A percentile compares a stretch with the other conserved stretches of the same genome.
Evolutionary conservation across 1,284 basidiomycete species (phyloP).

Genomic region (Ustilago shanxiensis): DNA sequence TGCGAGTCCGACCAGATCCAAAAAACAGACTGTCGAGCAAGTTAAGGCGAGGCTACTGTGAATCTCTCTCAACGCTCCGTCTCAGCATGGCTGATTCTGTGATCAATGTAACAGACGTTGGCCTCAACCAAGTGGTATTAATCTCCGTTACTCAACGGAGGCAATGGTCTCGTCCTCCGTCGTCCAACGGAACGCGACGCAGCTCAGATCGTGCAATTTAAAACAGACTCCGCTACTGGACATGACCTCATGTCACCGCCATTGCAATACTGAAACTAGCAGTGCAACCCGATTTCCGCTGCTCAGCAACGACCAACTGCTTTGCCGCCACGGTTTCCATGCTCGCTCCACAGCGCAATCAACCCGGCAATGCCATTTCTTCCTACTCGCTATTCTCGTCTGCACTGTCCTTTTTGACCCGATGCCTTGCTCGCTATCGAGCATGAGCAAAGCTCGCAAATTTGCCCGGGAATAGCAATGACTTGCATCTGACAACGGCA

Average conservation of each 20-base stretch:
- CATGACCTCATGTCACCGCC: constrained; percentile 6
- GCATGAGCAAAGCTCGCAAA: too few species aligned
- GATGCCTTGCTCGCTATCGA: not conserved
- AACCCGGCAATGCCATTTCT: not conserved
- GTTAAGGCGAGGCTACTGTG: not conserved
- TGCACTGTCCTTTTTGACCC: not conserved
- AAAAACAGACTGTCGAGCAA: too few species aligned
- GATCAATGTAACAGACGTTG: too few species aligned
- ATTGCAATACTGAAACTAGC: not conserved
- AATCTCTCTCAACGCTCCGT: not conserved
- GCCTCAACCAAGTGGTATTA: not conserved
- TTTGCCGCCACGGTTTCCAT: not conserved
- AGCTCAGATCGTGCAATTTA: too few species aligned
- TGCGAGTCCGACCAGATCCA: not conserved
- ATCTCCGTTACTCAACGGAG: too few species aligned
- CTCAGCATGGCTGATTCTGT: not conserved
- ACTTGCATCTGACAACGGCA: too few species aligned
- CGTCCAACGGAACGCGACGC: too few species aligned
- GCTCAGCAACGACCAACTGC: not conserved
- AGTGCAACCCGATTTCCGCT: constrained; percentile 1
- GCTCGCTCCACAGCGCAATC: not conserved
- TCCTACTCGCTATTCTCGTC: not conserved
- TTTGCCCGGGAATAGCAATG: not conserved
- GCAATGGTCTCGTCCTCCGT: too few species aligned
- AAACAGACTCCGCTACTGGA: constrained; percentile 1